Evolutionary conservation across 2,329 filamentous ascomycete genomes (phyloP), one percentile per base, ranked within the genome.

Genomic region (Periconia macrospinosa): DNA sequence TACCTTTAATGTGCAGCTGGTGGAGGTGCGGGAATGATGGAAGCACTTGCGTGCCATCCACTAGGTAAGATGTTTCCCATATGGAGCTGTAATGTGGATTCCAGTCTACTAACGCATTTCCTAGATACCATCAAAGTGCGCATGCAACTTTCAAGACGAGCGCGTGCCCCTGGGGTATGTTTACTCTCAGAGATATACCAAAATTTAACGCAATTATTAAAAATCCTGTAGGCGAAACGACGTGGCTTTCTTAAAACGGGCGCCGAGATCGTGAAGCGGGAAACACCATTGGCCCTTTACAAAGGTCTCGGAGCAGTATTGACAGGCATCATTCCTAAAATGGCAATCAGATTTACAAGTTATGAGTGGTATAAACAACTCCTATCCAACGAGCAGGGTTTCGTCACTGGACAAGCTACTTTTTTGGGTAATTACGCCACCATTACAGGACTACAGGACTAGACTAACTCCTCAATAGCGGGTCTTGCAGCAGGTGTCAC

Each of bases 21-120:
- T 73, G 94, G 94, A 73, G 91, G 91, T 76, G 94, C 94, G 66
- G 94, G 94, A 71, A 97, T 97, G 93, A 97, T 97, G 92, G 94
- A 99, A 79, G 94, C 94, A 46, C 86, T 99, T 58, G 92, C 81
- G 50, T 99, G 94, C 76, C 94, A 99, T 81, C 94, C 94, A 58
- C 84, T 97, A 54, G 90, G 90, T 93, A 83, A 67, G 82, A 65
- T 15, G 20, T 48, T 49, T 54, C 49, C 50, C 48, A 37, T 19
- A 41, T 42, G 40, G 35, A 45, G 40, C n/a, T 9, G 2, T 43
- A 10, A n/a, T 13, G 18, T 40, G 30, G 17, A 19, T 2, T 19
- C 5, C 20, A 19, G 40, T 35, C 13, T 52, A 30, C 66, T 73
- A 30, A 74, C 43, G 51, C 30, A 14, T 45, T 3, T n/a, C n/a